A percentile compares a stretch with the other conserved stretches of the same genome.
Evolutionary conservation across 805 yeast genomes (phyloP).

Genomic region (Metschnikowia gruessii): DNA sequence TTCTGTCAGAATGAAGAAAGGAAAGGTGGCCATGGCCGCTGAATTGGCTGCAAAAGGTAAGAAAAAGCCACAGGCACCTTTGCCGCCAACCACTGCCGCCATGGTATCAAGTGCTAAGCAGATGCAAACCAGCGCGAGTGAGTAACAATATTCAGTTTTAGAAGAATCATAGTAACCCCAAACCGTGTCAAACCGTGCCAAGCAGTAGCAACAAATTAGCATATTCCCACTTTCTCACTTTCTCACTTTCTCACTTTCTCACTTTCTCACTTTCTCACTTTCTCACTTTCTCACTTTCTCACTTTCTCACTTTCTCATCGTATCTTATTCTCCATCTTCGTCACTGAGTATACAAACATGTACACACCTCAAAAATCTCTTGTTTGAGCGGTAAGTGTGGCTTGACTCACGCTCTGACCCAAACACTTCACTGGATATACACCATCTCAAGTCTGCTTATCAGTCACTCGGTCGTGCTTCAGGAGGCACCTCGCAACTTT

Average conservation of each 20-base stretch:
- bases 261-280: too few relatives aligned
- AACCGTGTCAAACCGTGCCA: too few relatives aligned
- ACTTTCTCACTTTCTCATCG: too few relatives aligned
- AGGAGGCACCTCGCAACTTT: background rate
- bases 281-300: too few relatives aligned
- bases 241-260: too few relatives aligned
- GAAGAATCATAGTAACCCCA: too few relatives aligned
- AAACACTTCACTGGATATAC: background rate
- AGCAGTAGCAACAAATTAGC: too few relatives aligned
- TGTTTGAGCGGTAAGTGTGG: constrained; percentile 1
- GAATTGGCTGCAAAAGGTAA: background rate
- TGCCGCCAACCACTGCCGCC: constrained; percentile 1
- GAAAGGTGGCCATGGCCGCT: constrained; percentile 11
- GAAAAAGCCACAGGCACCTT: background rate
- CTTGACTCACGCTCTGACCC: background rate
- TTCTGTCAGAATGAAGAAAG: constrained; percentile 8
- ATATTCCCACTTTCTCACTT: too few relatives aligned
- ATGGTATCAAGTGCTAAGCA: background rate
- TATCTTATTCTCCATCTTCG: too few relatives aligned
- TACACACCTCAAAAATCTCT: background rate
- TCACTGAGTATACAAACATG: too few relatives aligned
- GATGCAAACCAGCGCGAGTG: background rate
- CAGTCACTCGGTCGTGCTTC: background rate
- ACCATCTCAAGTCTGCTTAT: background rate
- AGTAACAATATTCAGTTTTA: too few relatives aligned